phyloP scores from a whole-genome alignment of 352 stramenopile genomes.

The Globisporangium carolinianum region DNA sequence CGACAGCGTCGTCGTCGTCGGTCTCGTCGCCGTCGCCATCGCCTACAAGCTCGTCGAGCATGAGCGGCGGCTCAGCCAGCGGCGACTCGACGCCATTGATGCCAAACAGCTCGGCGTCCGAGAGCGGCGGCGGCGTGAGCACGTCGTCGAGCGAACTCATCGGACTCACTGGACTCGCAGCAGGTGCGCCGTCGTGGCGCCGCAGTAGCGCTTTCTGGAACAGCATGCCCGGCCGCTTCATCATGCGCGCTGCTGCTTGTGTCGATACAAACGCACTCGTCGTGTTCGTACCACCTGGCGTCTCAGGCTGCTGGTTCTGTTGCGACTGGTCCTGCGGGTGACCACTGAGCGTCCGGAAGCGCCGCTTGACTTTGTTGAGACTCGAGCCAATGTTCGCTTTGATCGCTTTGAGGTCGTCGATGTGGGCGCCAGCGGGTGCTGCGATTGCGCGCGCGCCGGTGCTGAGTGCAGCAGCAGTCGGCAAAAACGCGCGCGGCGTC shows the following conservation, averaged over 20 bases:
- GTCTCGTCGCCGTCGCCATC: constrained; percentile 4
- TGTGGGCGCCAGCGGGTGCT: constrained; percentile 18
- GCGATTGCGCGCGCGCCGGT: constrained; percentile 1
- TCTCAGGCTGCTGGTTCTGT: constrained; percentile 5
- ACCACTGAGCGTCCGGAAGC: constrained; percentile 51
- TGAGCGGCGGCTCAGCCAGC: constrained; percentile 5
- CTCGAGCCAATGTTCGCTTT: constrained; percentile 70
- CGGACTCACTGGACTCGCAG: constrained; percentile 10
- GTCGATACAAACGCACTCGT: constrained; percentile 16
- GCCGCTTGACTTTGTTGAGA: constrained; percentile 73
- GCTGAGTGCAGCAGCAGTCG: not conserved
- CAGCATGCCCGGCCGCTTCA: constrained; percentile 59
- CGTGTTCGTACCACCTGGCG: not conserved
- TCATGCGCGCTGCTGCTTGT: constrained; percentile 51
- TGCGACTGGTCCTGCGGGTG: constrained; percentile 31
- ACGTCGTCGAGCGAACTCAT: constrained; percentile 22
- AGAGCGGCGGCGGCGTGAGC: constrained; percentile 19
- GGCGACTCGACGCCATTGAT: constrained; percentile 3
- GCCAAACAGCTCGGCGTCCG: constrained; percentile 10
- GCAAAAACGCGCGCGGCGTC: constrained; percentile 33
- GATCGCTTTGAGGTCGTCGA: constrained; percentile 71
- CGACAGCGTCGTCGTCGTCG: constrained; percentile 1
- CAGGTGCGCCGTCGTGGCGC: constrained; percentile 1
- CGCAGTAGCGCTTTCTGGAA: constrained; percentile 46
- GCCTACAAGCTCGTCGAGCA: constrained; percentile 2